phyloP scores from a whole-genome alignment of 2,329 filamentous ascomycete species.

The Xylariales sp. region DNA sequence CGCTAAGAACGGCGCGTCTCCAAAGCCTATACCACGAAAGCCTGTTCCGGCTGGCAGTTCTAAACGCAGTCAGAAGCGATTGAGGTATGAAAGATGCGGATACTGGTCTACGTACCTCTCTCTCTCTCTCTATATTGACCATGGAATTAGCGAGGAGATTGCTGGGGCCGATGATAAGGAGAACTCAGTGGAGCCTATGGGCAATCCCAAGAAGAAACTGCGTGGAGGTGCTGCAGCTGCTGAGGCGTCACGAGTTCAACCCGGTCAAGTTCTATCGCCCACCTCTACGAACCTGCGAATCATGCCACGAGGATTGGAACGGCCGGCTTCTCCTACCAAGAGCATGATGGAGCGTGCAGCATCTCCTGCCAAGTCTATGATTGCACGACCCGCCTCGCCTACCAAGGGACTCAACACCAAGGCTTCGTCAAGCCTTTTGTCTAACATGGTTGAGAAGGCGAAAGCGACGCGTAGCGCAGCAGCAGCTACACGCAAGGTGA shows the following conservation, averaged over 20 bases:
- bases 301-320: not conserved
- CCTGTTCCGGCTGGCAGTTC: conserved; percentile 23
- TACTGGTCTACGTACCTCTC: no score
- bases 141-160: conserved; percentile 55
- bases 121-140: no score
- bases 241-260: conserved; percentile 35
- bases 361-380: conserved; percentile 53
- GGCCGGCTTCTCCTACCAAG: conserved; percentile 33
- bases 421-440: conserved; percentile 38
- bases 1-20: conserved; percentile 41
- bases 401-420: conserved; percentile 48
- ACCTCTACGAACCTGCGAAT: conserved; percentile 76
- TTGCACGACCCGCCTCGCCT: conserved; percentile 57
- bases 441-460: conserved; percentile 57
- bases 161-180: conserved; percentile 65
- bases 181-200: conserved; percentile 55
- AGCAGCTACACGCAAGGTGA: conserved; percentile 41
- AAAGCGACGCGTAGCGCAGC: conserved; percentile 45
- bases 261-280: conserved; percentile 69
- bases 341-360: conserved; percentile 39
- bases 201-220: conserved; percentile 67
- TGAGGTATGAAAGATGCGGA: conserved; percentile 40
- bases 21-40: conserved; percentile 31
- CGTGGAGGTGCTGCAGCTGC: conserved; percentile 39
- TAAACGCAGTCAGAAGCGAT: conserved; percentile 38